Base-by-base conservation (phyloP, 2,329 filamentous ascomycete species). In the Rhinocladiella similis region DNA sequence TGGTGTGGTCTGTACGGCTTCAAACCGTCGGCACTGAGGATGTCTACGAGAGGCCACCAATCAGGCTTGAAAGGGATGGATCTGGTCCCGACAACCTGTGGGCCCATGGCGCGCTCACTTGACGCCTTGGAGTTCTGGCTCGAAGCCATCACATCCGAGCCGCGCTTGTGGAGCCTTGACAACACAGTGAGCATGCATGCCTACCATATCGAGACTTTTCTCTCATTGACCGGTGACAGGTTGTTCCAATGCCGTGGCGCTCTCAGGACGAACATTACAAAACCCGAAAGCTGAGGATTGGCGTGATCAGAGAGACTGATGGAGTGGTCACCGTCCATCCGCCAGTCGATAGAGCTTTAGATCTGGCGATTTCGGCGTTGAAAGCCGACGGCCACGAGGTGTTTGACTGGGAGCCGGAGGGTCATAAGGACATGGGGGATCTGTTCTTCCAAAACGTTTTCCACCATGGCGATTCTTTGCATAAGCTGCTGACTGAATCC, bases 1-100 rank as follows among this genome's bases (percentile, higher is more conserved):
- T 75, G 71, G 55, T 73, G 69, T 63, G 62, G 66, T 27, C 57
- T 74, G 1, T 75, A 72, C 60, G 72, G 73, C 2, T 59, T 75
- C 27, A 76, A 75, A 50, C 72, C 73, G 2, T 70, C 69, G 2
- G 70, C 70, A 55, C 72, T 72, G 39, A 64, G 72, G 10, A 71
- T 74, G 57, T 72, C 73, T 38, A 66, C 68, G 33, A 72, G 68
- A 47, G 72, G 71, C 29, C 66, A 63, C 3, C 67, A 70, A 50
- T 69, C 72, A 2, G 69, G 68, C 5, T 72, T 74, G 20, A 59
- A 68, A 9, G 72, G 72, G 10, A 70, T 73, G 57, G 72, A 75
- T 47, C 72, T 72, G 50, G 71, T 75, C 47, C 68, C 69, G 25
- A 64, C 70, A 1, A 69, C 72, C 49, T 72, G 72, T 50, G 73